Conservation (phyloP, 805 yeast species). For the Wickerhamiella hasegawae region DNA sequence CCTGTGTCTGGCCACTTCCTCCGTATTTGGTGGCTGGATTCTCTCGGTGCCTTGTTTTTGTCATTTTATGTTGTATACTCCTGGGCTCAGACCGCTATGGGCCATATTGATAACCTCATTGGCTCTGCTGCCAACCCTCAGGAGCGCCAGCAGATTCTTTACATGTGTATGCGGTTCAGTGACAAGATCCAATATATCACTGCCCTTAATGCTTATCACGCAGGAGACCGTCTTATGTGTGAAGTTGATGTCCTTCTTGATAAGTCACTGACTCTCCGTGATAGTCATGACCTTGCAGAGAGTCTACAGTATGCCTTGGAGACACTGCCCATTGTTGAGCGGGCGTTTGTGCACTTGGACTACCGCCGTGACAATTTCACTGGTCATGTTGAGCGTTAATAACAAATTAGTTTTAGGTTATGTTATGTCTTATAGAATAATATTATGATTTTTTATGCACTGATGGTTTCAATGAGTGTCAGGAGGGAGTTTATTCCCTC, state of each 20-base stretch:
- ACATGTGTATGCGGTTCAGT: constrained; percentile 53
- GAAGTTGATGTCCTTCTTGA: constrained; percentile 60
- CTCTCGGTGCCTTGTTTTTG: constrained; percentile 51
- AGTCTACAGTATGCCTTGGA: constrained; percentile 69
- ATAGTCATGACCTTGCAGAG: constrained; percentile 68
- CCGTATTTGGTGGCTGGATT: constrained; percentile 55
- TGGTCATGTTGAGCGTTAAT: constrained; percentile 19
- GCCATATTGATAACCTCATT: constrained; percentile 57
- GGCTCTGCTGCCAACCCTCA: constrained; percentile 51
- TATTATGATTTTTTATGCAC: too few species aligned
- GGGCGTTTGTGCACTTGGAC: constrained; percentile 72
- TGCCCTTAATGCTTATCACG: constrained; percentile 56
- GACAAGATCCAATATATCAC: constrained; percentile 49
- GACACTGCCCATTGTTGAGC: constrained; percentile 57
- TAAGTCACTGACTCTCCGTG: constrained; percentile 36
- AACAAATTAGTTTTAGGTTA: too few species aligned
- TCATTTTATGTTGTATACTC: constrained; percentile 45
- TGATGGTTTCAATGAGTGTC: constrained; percentile 13
- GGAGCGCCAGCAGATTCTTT: constrained; percentile 51
- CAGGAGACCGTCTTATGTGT: constrained; percentile 60
- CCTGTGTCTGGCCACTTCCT: constrained; percentile 43
- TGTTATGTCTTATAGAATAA: too few species aligned
- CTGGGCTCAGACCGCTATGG: constrained; percentile 52
- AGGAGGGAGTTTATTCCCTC: constrained; percentile 22
- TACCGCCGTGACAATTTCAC: constrained; percentile 24